Evolutionary conservation across 192 early-diverging fungal genomes (phyloP), one percentile per base, ranked within the genome.

Genomic region (Gryganskiella cystojenkinii): DNA sequence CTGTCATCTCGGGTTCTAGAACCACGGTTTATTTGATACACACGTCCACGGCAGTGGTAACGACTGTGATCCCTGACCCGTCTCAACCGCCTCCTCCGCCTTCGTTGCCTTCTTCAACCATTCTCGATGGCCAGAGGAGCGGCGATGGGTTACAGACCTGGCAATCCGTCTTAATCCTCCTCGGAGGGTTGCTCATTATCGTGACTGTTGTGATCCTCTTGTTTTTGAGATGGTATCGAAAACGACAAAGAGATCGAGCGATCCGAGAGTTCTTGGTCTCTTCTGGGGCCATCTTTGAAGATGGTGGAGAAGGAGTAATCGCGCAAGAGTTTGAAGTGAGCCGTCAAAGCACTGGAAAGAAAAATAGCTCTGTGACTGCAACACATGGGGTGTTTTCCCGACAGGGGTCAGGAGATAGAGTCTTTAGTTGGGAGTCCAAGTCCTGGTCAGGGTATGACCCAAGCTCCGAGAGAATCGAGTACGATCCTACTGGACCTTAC

Each of bases 141-240:
- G 55, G 40, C 1, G 35, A 28, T 13, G 42, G 28, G 5, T 20
- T 78, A 5, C 30, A 57, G 31, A 33, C 60, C 0, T 78, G 74
- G 74, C 74, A 78, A 35, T 49, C 59, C 10, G 69, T 42, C 2
- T 30, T 78, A 52, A 69, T 68, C 31, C 17, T 78, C 14, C 66
- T 69, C 13, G 65, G 66, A 0, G 44, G 37, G 11, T 27, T 78
- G 15, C 56, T 78, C 6, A 19, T 78, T 7, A 20, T 31, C 9
- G 33, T 58, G 10, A 66, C 61, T 10, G 43, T 68, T 4, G 61
- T 28, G 0, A 46, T 66, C 4, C 60, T 55, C 2, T n/a, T 56
- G 0, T 42, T 78, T 0, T 33, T 68, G 0, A 52, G 61, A 3
- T 44, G 53, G 49, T 11, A 27, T 25, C 3, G 42, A 9, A 44